Base-by-base conservation (phyloP, 306 rosid species). In the Morella rubra region DNA sequence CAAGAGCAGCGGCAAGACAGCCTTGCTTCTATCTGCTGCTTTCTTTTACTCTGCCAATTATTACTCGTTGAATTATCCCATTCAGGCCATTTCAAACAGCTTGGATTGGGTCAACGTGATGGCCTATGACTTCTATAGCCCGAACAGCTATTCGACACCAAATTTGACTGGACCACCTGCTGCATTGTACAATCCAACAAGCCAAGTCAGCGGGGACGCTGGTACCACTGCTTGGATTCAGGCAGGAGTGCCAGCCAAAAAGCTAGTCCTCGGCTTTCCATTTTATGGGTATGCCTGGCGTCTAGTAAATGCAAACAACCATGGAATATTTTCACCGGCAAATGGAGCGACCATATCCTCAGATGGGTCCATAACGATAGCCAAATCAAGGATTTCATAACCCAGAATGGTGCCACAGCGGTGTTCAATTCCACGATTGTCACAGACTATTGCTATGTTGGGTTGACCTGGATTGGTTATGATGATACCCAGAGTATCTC, bases 381-480 rank as follows among this genome's bases (percentile, higher is more conserved):
- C 41, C 51, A 59, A 44, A 83, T 86, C 7, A 75, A 15, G 41
- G 59, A 6, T 22, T 83, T 77, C 50, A 75, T 81, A 52, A 19
- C 47, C 71, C 3, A 49, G 9, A 81, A 71, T 24, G 58, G 47
- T 3, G 80, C 27, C 13, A 13, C 10, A 18, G 24, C 73, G 1
- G 73, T 71, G 74, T 77, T 42, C 64, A 68, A 82, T 80, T 27
- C 69, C 0, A 69, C 65, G 3, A 37, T 76, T 41, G 86, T 85
- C 4, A 62, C 81, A 22, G 32, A 80, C 76, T 82, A 76, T 40
- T 79, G 86, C 60, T 83, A 82, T 64, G 27, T 51, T 15, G 86
- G 84, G 79, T 61, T 77, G 12, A 85, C 81, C 6, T 85, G 89
- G 89, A 85, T 85, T 44, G 89, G 86, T 16, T 85, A 79, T 49